Conservation (phyloP, 2,329 filamentous ascomycete genomes). For the Magnaporthiopsis rhizophila region DNA sequence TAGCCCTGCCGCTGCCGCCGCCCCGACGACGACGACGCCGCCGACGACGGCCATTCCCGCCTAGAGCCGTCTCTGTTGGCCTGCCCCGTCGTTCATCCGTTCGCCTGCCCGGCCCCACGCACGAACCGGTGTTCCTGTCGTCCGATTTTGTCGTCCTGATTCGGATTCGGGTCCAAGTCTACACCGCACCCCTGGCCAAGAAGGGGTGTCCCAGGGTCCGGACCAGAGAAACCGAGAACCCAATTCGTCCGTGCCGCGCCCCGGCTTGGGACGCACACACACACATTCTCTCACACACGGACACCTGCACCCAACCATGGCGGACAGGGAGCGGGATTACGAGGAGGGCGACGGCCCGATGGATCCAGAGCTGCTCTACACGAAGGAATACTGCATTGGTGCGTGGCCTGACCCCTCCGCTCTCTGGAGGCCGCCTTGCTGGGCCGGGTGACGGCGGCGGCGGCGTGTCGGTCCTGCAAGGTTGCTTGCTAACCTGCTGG, state of each 20-base stretch:
- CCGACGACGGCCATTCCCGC: not conserved
- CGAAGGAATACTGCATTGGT: slow-evolving; percentile 87
- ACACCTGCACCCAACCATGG: slow-evolving; percentile 29
- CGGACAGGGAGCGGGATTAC: slow-evolving; percentile 38
- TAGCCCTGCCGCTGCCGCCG: no score
- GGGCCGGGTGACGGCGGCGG: not conserved
- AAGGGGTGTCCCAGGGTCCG: not conserved
- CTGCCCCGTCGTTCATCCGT: not conserved
- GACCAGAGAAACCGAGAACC: not conserved
- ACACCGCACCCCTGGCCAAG: not conserved
- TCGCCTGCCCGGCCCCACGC: no score
- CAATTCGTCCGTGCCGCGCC: not conserved
- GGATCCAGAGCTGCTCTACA: slow-evolving; percentile 88
- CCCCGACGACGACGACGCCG: no score
- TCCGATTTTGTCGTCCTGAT: not conserved
- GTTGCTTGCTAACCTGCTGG: slow-evolving; percentile 15
- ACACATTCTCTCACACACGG: not conserved
- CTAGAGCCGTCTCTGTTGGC: no score
- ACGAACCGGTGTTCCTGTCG: no score
- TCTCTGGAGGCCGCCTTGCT: not conserved
- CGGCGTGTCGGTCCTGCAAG: slow-evolving; percentile 7
- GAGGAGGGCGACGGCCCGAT: slow-evolving; percentile 46
- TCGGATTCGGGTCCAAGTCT: not conserved
- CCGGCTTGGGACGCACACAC: not conserved
- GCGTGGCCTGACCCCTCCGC: slow-evolving; percentile 20